Conservation (phyloP, 768 basidiomycete genomes). For the Leccinum rimulosum region DNA sequence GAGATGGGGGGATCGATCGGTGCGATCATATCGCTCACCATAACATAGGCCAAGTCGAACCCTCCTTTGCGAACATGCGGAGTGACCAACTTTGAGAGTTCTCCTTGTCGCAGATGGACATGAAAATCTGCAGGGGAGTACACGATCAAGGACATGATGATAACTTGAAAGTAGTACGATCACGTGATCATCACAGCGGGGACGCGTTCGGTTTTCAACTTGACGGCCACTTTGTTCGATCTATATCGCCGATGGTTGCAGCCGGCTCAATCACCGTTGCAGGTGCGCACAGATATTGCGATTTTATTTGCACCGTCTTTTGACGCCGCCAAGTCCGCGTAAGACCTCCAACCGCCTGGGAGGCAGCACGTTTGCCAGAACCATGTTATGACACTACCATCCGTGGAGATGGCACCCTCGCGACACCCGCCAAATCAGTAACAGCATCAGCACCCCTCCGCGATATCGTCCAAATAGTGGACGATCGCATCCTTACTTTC, state of each 20-base stretch:
- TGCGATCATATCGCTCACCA: slow-evolving; percentile 53
- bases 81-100: slow-evolving; percentile 76
- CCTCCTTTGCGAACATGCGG: slow-evolving; percentile 91
- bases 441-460: slow-evolving; percentile 58
- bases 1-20: slow-evolving; percentile 9
- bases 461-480: slow-evolving; percentile 84
- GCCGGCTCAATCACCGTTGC: slow-evolving; percentile 88
- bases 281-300: slow-evolving; percentile 41
- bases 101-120: slow-evolving; percentile 92
- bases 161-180: slow-evolving; percentile 13
- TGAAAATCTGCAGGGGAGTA: slow-evolving; percentile 87
- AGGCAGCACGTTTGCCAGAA: slow-evolving; percentile 81
- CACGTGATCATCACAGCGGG: slow-evolving; percentile 25
- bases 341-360: slow-evolving; percentile 82
- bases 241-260: slow-evolving; percentile 56
- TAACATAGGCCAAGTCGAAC: slow-evolving; percentile 90
- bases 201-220: slow-evolving; percentile 34
- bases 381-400: slow-evolving; percentile 66
- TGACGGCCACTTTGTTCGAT: slow-evolving; percentile 5
- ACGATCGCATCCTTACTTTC: slow-evolving; percentile 93
- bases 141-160: slow-evolving; percentile 27
- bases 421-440: slow-evolving; percentile 55
- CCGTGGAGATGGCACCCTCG: slow-evolving; percentile 83
- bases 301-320: not conserved
- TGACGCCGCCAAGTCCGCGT: slow-evolving; percentile 68